phyloP scores from a whole-genome alignment of 106 monocot species.

The Phalaenopsis equestris region DNA sequence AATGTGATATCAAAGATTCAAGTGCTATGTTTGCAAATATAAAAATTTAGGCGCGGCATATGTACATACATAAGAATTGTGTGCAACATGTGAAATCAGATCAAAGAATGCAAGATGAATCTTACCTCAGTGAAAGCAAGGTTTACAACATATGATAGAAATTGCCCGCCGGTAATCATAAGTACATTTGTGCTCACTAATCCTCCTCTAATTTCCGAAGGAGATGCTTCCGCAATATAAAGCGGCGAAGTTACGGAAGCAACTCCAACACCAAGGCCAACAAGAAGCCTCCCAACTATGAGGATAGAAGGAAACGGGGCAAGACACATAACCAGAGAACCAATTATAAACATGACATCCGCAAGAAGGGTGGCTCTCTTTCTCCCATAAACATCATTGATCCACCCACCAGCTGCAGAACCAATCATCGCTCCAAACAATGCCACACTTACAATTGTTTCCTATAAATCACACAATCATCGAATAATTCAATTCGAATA shows the following conservation, averaged over 20 bases:
- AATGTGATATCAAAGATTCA: no score
- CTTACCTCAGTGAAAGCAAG: conserved; percentile 94
- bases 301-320: conserved; percentile 74
- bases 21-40: no score
- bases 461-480: conserved; percentile 26
- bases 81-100: neutral
- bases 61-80: no score
- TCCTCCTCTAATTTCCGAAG: conserved; percentile 90
- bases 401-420: conserved; percentile 75
- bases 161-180: conserved; percentile 95
- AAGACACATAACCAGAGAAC: conserved; percentile 78
- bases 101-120: neutral
- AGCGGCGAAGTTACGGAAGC: conserved; percentile 95
- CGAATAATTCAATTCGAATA: neutral
- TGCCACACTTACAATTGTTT: conserved; percentile 98
- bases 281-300: conserved; percentile 74
- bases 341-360: conserved; percentile 61
- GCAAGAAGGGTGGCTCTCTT: conserved; percentile 81
- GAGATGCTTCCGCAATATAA: conserved; percentile 93
- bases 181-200: conserved; percentile 88
- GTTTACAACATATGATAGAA: conserved; percentile 90
- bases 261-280: conserved; percentile 81
- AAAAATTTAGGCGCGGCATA: no score
- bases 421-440: conserved; percentile 84
- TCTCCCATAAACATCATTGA: conserved; percentile 85